These are phyloP conservation scores for Yarrowia porcina DNA, from an alignment of 805 yeast species.

Conservation along the genomic window DNA sequence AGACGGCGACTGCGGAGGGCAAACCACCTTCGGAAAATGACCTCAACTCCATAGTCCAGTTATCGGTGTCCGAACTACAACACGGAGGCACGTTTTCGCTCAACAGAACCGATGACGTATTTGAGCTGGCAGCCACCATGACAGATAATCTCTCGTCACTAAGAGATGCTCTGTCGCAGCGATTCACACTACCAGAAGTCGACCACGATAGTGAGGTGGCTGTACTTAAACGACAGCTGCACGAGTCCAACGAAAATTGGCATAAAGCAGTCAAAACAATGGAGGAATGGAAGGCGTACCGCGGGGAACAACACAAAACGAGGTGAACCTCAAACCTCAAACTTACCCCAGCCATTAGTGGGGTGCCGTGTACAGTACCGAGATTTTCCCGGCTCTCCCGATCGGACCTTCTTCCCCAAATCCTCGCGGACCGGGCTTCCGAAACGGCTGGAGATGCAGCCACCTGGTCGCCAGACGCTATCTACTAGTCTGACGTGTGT, in stretches of 20 bases:
- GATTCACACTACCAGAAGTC: constrained; percentile 6
- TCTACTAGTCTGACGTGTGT: not conserved
- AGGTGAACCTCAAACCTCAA: not conserved
- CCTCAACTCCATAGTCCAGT: constrained; percentile 1
- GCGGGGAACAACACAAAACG: not conserved
- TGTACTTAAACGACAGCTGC: constrained; percentile 29
- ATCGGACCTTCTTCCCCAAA: not conserved
- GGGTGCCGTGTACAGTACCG: not conserved
- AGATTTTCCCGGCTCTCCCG: not conserved
- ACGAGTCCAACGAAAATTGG: constrained; percentile 32
- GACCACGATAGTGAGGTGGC: constrained; percentile 28
- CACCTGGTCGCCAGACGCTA: not conserved
- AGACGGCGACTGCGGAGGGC: not conserved
- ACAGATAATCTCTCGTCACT: not conserved
- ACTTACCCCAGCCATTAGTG: no score
- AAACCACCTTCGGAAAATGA: not conserved
- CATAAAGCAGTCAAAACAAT: constrained; percentile 32
- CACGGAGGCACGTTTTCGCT: constrained; percentile 11
- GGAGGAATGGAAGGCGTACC: constrained; percentile 34
- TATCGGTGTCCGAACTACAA: constrained; percentile 3
- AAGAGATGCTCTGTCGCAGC: not conserved
- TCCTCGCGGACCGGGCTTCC: constrained; percentile 13
- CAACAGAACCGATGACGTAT: not conserved
- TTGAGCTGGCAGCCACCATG: not conserved
- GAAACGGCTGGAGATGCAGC: constrained; percentile 2